Conservation (phyloP, 2,329 filamentous ascomycete genomes). For the Arthrobotrys sphaeroides region DNA sequence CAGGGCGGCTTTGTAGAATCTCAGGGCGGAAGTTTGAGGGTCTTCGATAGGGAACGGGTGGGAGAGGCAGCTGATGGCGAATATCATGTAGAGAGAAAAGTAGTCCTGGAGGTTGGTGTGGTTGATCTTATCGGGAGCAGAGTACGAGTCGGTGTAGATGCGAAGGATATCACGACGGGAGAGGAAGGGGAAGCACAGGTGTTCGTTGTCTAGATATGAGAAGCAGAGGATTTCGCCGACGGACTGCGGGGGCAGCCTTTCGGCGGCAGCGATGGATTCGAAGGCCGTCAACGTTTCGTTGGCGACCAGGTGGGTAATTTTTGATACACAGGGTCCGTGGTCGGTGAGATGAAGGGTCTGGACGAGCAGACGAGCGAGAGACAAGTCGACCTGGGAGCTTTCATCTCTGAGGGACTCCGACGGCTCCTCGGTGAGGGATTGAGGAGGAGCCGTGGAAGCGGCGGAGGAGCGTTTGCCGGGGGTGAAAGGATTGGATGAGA, state of each 20-base stretch:
- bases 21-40: not conserved
- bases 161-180: not conserved
- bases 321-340: slow-evolving; percentile 39
- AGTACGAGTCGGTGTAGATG: not conserved
- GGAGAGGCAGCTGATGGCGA: slow-evolving; percentile 36
- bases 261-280: not conserved
- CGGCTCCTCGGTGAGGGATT: not conserved
- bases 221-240: not conserved
- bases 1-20: slow-evolving; percentile 42
- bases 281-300: not conserved
- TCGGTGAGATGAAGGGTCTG: slow-evolving; percentile 46
- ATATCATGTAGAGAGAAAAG: slow-evolving; percentile 45
- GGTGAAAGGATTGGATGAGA: slow-evolving; percentile 19
- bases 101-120: slow-evolving; percentile 2
- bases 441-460: slow-evolving; percentile 5
- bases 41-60: not conserved
- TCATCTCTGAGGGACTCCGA: not conserved
- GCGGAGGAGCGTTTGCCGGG: slow-evolving; percentile 36
- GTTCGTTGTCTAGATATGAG: slow-evolving; percentile 30
- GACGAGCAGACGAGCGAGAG: slow-evolving; percentile 37
- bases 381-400: slow-evolving; percentile 2
- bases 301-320: slow-evolving; percentile 31
- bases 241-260: slow-evolving; percentile 1
- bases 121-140: not conserved
- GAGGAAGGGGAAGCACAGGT: slow-evolving; percentile 40